These are phyloP conservation scores for Exsudoporus frostii DNA, from an alignment of 768 basidiomycete species.

Conservation along the genomic window DNA sequence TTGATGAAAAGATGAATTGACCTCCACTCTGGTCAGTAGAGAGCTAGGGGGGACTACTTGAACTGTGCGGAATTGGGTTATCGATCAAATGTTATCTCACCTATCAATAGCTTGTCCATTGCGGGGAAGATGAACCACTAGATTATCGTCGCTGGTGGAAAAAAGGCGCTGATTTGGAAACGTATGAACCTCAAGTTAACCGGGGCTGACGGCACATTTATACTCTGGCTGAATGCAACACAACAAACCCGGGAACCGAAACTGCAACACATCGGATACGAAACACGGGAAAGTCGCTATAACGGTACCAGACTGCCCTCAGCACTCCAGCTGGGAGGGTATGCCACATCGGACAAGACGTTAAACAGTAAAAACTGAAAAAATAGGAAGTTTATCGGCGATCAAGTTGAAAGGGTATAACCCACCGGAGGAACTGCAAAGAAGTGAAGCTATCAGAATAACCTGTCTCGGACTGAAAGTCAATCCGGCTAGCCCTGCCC, in stretches of 20 bases:
- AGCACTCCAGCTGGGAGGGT: not conserved
- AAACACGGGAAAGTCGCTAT: not conserved
- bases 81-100: constrained; percentile 27
- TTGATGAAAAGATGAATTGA: not conserved
- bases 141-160: constrained; percentile 7
- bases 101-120: constrained; percentile 18
- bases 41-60: not conserved
- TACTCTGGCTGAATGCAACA: constrained; percentile 1
- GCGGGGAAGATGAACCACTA: constrained; percentile 16
- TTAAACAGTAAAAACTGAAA: no score
- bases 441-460: not conserved
- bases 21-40: not conserved
- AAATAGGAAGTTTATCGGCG: no score
- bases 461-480: not conserved
- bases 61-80: constrained; percentile 6
- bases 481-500: not conserved
- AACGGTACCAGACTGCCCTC: not conserved
- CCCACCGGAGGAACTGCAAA: not conserved
- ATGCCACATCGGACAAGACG: no score
- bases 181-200: not conserved
- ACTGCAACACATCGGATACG: not conserved
- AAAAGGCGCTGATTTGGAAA: constrained; percentile 1
- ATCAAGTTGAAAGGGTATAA: constrained; percentile 5
- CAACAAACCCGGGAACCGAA: constrained; percentile 8
- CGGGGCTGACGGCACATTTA: constrained; percentile 6